Percentiles rank a stretch among this genome's conserved stretches.
Evolutionary conservation across 1,284 basidiomycete species (phyloP).

Genomic region (Fistulinella staudtii): DNA sequence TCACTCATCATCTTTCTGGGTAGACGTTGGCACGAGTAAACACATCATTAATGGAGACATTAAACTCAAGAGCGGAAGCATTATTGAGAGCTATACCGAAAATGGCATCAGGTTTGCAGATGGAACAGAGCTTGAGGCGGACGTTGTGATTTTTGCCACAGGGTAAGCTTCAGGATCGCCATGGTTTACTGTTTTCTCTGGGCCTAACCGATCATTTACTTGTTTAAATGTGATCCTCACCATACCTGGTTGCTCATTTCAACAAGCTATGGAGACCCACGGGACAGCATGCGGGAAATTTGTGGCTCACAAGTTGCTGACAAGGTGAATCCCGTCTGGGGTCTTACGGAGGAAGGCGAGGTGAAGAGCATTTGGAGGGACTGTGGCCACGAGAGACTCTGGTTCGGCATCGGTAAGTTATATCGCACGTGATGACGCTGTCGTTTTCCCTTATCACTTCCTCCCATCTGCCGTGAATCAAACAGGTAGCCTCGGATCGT

Average conservation of each 20-base stretch:
- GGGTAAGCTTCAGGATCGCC: constrained; percentile 34
- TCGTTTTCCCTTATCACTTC: too few species aligned
- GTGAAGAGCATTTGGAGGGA: constrained; percentile 37
- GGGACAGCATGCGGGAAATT: constrained; percentile 34
- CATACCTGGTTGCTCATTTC: neutral
- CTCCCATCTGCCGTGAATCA: neutral
- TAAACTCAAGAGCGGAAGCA: constrained; percentile 40
- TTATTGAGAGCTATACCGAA: constrained; percentile 36
- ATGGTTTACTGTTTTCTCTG: too few species aligned
- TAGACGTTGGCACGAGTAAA: constrained; percentile 38
- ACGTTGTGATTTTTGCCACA: constrained; percentile 46
- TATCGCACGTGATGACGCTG: too few species aligned
- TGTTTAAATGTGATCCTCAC: too few species aligned
- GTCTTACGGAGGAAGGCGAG: constrained; percentile 44
- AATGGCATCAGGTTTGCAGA: constrained; percentile 40
- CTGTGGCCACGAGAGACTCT: constrained; percentile 31
- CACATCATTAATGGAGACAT: constrained; percentile 43
- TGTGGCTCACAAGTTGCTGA: constrained; percentile 38
- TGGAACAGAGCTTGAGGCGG: constrained; percentile 42
- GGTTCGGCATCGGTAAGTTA: constrained; percentile 34
- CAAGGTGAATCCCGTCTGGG: constrained; percentile 41
- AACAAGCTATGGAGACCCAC: constrained; percentile 29
- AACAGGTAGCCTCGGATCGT: constrained; percentile 33
- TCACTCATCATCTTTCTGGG: neutral
- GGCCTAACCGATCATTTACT: too few species aligned